phyloP scores from a whole-genome alignment of 306 rosid species.

The Abrus pulchellus region DNA sequence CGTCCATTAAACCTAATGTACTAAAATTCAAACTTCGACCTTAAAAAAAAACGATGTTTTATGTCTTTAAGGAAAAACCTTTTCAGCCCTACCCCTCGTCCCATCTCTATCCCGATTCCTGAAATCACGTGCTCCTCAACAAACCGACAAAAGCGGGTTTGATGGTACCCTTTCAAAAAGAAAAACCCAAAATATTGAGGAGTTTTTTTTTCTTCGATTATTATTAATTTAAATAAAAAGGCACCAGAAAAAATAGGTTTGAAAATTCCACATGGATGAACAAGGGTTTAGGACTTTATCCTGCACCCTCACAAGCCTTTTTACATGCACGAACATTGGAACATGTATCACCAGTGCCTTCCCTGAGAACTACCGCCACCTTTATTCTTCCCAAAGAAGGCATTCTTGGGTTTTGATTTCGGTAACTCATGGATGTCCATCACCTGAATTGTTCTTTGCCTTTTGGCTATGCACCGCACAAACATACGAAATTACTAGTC shows the following conservation, averaged over 20 bases:
- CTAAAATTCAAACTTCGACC: constrained; percentile 13
- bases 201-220: constrained; percentile 42
- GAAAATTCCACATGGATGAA: constrained; percentile 42
- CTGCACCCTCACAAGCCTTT: constrained; percentile 46
- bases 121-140: constrained; percentile 43
- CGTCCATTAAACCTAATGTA: constrained; percentile 1
- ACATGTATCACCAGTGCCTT: constrained; percentile 83
- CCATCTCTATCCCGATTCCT: constrained; percentile 32
- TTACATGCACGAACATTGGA: constrained; percentile 42
- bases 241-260: constrained; percentile 46
- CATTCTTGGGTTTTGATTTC: constrained; percentile 80
- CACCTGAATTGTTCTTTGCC: constrained; percentile 98
- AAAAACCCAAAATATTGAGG: constrained; percentile 21
- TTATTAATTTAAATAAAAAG: constrained; percentile 52
- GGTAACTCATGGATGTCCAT: constrained; percentile 98
- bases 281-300: constrained; percentile 28
- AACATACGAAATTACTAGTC: constrained; percentile 45
- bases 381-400: constrained; percentile 86
- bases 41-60: not conserved
- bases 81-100: not conserved
- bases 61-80: not conserved
- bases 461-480: constrained; percentile 79
- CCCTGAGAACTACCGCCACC: constrained; percentile 85
- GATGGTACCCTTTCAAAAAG: constrained; percentile 20
- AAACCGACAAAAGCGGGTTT: constrained; percentile 37